phyloP scores from a whole-genome alignment of 1,284 basidiomycete species.

The Melampsora americana region DNA sequence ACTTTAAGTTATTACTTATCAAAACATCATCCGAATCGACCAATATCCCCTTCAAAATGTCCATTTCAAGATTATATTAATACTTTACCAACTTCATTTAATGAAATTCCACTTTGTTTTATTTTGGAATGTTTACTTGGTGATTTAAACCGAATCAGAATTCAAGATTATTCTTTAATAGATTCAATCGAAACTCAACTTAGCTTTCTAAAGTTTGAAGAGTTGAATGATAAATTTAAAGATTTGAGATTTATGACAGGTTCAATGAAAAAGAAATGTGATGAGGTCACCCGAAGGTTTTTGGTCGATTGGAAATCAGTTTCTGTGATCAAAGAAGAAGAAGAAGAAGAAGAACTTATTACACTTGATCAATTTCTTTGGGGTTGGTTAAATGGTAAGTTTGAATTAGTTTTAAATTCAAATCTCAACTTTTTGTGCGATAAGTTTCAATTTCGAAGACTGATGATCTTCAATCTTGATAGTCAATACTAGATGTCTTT shows the following conservation, averaged over 20 bases:
- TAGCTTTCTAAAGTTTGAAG: not conserved
- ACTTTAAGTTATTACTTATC: constrained; percentile 16
- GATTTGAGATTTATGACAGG: constrained; percentile 10
- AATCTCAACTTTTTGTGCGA: not conserved
- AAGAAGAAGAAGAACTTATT: not conserved
- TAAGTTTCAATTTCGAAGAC: not conserved
- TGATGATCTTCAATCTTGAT: not conserved
- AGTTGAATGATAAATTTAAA: not conserved
- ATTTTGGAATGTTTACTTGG: not conserved
- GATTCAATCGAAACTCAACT: not conserved
- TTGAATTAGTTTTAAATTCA: not conserved
- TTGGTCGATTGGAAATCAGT: constrained; percentile 25
- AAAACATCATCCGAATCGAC: not conserved
- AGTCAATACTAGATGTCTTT: constrained; percentile 52
- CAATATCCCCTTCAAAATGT: not conserved
- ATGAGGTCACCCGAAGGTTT: constrained; percentile 18
- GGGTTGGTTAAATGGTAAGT: constrained; percentile 26
- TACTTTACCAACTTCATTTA: constrained; percentile 7
- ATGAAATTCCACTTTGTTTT: constrained; percentile 9
- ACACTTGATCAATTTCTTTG: constrained; percentile 9
- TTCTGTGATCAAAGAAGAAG: not conserved
- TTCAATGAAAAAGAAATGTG: not conserved
- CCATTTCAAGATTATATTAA: constrained; percentile 3
- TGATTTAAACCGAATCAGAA: not conserved
- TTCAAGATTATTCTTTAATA: not conserved